Conservation (phyloP, 1,284 basidiomycete species). For the Amylostereum areolatum region DNA sequence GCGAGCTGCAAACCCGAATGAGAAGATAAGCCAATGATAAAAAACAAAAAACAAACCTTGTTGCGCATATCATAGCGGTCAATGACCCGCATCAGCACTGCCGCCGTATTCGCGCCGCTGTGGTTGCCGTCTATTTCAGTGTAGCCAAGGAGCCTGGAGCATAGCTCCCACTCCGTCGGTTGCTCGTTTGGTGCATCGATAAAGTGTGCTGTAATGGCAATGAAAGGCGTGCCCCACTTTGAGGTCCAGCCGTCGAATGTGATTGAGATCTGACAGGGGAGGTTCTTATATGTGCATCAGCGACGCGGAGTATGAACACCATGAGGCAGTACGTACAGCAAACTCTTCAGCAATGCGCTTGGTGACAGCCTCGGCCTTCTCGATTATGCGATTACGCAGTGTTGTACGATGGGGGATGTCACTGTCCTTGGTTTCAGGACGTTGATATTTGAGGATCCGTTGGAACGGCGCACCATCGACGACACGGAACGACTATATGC, state of each 20-base stretch:
- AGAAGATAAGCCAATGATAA: neutral
- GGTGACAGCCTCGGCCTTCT: neutral
- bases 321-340: neutral
- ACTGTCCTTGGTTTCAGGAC: conserved; percentile 2
- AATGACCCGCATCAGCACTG: conserved; percentile 8
- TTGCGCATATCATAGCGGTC: conserved; percentile 7
- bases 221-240: conserved; percentile 6
- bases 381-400: conserved; percentile 2
- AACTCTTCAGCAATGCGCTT: neutral
- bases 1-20: neutral
- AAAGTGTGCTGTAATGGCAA: conserved; percentile 12
- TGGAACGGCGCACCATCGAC: neutral
- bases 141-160: conserved; percentile 9
- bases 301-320: too few relatives aligned
- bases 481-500: neutral
- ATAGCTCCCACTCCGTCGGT: conserved; percentile 12
- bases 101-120: conserved; percentile 11
- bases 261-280: conserved; percentile 10
- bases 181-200: conserved; percentile 6
- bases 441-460: conserved; percentile 2
- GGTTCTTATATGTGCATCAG: conserved; percentile 6
- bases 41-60: neutral
- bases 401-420: conserved; percentile 11
- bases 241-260: conserved; percentile 16
- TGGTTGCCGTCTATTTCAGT: conserved; percentile 11